Percentiles rank a stretch among this genome's conserved stretches.
Evolutionary conservation across 371 early-diverging fungal genomes (phyloP).

Genomic region (Paraphysoderma sedebokerense): DNA sequence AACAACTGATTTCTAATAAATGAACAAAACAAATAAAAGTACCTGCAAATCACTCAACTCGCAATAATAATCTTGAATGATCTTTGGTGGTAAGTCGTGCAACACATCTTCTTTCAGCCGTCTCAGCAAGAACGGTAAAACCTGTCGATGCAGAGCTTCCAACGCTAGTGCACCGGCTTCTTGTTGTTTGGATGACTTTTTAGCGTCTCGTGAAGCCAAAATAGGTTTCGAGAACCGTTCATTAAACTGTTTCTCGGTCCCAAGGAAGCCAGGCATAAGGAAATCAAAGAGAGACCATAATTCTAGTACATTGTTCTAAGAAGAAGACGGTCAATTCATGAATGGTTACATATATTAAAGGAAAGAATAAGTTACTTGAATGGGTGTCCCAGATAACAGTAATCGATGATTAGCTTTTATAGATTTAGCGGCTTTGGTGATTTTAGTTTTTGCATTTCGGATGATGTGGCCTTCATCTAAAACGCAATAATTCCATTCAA

Average conservation of each 20-base stretch:
- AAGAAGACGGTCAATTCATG: neutral
- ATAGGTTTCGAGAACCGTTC: conserved; percentile 83
- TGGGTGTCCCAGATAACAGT: conserved; percentile 97
- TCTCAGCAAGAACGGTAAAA: conserved; percentile 91
- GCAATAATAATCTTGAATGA: conserved; percentile 94
- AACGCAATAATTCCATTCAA: conserved; percentile 89
- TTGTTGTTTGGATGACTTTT: conserved; percentile 62
- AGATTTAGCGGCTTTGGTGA: conserved; percentile 76
- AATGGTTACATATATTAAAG: neutral
- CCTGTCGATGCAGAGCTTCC: conserved; percentile 89
- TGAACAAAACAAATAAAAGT: neutral
- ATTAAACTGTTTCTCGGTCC: conserved; percentile 78
- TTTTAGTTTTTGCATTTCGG: conserved; percentile 87
- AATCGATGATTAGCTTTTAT: conserved; percentile 71
- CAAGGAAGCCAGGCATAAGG: conserved; percentile 93
- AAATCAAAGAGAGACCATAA: conserved; percentile 97
- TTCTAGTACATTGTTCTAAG: conserved; percentile 85
- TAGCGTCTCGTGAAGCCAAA: conserved; percentile 70
- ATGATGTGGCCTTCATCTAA: conserved; percentile 99
- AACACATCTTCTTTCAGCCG: conserved; percentile 98
- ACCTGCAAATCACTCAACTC: conserved; percentile 73
- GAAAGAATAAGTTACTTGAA: conserved; percentile 39
- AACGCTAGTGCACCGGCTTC: conserved; percentile 75
- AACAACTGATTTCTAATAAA: neutral
- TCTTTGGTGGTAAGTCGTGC: conserved; percentile 97